Evolutionary conservation across 495 filamentous ascomycete genomes (phyloP).

Genomic region (Trichoderma erinaceum): DNA sequence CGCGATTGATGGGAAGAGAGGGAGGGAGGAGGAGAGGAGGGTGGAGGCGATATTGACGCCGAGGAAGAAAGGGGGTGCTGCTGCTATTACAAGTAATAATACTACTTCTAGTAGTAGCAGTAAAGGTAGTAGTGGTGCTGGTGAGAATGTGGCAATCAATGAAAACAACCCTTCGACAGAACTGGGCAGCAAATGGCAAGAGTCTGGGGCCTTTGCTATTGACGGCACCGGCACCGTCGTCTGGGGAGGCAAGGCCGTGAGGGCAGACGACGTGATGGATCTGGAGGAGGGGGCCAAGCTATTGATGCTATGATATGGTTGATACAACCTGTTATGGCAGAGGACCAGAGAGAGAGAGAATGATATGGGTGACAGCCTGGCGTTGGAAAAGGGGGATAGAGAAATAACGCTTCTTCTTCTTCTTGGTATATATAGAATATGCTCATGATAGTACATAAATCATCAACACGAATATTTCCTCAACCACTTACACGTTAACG

Average conservation of each 20-base stretch:
- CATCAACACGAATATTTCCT: too few species aligned
- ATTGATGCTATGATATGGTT: slow-evolving; percentile 26
- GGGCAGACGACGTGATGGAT: slow-evolving; percentile 49
- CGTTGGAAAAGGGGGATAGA: too few species aligned
- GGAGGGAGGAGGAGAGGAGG: slow-evolving; percentile 18
- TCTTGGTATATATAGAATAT: too few species aligned
- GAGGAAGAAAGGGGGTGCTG: too few species aligned
- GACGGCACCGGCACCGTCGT: slow-evolving; percentile 46
- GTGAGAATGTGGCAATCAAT: background rate
- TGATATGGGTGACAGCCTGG: too few species aligned
- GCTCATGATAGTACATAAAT: too few species aligned
- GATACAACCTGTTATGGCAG: background rate
- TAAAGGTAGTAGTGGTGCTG: background rate
- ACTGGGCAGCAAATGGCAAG: slow-evolving; percentile 59
- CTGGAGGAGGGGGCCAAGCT: slow-evolving; percentile 41
- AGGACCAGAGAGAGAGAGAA: too few species aligned
- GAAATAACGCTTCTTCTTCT: too few species aligned
- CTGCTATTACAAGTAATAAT: too few species aligned
- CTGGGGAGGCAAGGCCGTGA: slow-evolving; percentile 42
- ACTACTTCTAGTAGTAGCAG: too few species aligned
- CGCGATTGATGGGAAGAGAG: slow-evolving; percentile 28
- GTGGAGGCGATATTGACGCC: background rate
- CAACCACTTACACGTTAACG: too few species aligned
- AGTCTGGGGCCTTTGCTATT: slow-evolving; percentile 48
- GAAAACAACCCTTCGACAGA: slow-evolving; percentile 34